Base-by-base conservation (phyloP, 129 eudicot genomes). In the Flaveria sonorensis region DNA sequence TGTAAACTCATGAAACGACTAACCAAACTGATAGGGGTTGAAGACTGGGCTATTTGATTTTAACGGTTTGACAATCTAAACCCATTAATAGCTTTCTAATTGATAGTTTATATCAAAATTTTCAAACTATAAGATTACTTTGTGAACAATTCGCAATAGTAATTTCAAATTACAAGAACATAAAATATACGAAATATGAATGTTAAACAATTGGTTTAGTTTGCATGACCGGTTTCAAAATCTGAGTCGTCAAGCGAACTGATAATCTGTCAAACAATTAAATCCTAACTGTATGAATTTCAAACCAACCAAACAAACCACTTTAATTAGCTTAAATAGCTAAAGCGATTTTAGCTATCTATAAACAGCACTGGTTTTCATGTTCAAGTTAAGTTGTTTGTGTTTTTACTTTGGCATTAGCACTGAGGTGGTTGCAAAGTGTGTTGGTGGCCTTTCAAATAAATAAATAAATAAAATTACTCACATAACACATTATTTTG, bases 401-500 rank as follows among this genome's bases (percentile, higher is more conserved):
- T 60, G 2, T 10, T 10, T 23, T 60, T 11, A 24, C 36, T 24
- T 60, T 60, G 66, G 40, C n/a, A 56, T 24, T 26, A 26, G 67
- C 67, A 61, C 14, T 61, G 39, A 13, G 68, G 42, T 28, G 43
- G 28, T 62, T 62, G 68, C 15, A 13, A 62, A 61, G 66, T 24
- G 68, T 26, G 43, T 28, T 28, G 68, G 68, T 62, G 68, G 1
- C 20, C 20, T 32, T 28, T 13, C 43, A 60, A 60, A 60, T 60
- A 59, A 59, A 59, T 59, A 59, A 59, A 59, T 21, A 21, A 23
- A 59, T 59, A 59, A 59, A 59, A 59, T 21, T 9, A 11, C 7
- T 23, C 67, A 61, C 67, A 26, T 26, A 12, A 26, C 67, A 61
- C 68, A 26, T 28, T 26, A 28, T 61, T 61, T 61, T 61, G 68